phyloP scores from a whole-genome alignment of 805 yeast species.

The Candida loeiensis region DNA sequence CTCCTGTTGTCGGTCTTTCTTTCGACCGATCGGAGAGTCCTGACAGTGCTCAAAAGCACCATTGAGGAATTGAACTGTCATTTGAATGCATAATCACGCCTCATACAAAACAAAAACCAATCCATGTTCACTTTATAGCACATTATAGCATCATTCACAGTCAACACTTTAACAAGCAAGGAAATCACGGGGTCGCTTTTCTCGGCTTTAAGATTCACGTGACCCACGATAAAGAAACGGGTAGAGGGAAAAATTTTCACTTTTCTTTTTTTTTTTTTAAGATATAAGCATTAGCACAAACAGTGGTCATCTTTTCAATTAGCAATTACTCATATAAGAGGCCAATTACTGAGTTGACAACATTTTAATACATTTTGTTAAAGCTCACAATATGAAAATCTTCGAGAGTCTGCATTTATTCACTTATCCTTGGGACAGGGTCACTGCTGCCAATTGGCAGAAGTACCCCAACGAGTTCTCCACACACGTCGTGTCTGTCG shows the following conservation, averaged over 20 bases:
- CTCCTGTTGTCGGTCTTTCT: background rate
- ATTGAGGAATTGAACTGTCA: too few species aligned
- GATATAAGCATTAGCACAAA: too few species aligned
- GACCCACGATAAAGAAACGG: background rate
- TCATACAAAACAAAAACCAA: too few species aligned
- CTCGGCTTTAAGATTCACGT: background rate
- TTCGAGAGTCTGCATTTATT: slow-evolving; percentile 69
- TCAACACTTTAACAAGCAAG: too few species aligned
- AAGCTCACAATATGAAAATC: slow-evolving; percentile 71
- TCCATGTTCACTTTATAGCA: too few species aligned
- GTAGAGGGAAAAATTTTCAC: background rate
- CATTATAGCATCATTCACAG: too few species aligned
- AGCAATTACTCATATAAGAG: too few species aligned
- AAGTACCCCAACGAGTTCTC: slow-evolving; percentile 95
- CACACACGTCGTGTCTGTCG: slow-evolving; percentile 92
- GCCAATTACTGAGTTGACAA: too few species aligned
- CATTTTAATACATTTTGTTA: too few species aligned
- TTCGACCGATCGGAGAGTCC: slow-evolving; percentile 1
- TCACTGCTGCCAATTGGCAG: slow-evolving; percentile 94
- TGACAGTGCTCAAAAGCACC: background rate
- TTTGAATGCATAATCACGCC: too few species aligned
- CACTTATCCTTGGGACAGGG: slow-evolving; percentile 88
- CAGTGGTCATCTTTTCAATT: background rate
- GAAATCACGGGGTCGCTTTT: too few species aligned
- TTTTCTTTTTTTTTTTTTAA: slow-evolving; percentile 1